Evolutionary conservation across 2,329 filamentous ascomycete genomes (phyloP).

Genomic region (Diaporthe helianthi): DNA sequence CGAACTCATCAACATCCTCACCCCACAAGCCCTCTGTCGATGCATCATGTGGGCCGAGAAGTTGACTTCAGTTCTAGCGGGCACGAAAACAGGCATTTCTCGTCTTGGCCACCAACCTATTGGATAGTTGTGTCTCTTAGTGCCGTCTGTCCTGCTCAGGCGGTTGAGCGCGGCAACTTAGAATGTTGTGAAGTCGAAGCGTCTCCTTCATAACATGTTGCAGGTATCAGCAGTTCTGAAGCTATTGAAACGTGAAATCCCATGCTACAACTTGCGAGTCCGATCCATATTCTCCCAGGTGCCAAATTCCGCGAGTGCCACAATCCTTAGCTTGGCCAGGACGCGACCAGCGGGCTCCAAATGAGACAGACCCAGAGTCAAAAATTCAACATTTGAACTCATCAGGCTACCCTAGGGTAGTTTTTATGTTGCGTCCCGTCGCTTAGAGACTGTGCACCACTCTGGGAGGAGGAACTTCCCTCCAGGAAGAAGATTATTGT

Average conservation of each 20-base stretch:
- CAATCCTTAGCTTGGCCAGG: constrained; percentile 36
- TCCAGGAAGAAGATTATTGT: no score
- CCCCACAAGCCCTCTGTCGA: constrained; percentile 10
- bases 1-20: not conserved
- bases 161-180: constrained; percentile 34
- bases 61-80: not conserved
- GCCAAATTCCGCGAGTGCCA: not conserved
- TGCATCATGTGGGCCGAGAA: constrained; percentile 14
- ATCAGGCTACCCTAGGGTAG: constrained; percentile 3
- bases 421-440: not conserved
- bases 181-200: constrained; percentile 18
- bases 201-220: constrained; percentile 53
- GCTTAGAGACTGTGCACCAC: no score
- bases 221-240: constrained; percentile 51
- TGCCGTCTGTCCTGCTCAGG: constrained; percentile 31
- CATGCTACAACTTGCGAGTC: constrained; percentile 18
- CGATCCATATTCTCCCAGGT: constrained; percentile 2
- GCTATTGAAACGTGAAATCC: constrained; percentile 48
- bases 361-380: not conserved
- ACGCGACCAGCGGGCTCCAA: constrained; percentile 38
- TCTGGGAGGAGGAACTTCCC: no score
- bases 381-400: no score
- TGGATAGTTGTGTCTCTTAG: not conserved
- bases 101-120: not conserved
- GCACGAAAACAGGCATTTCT: not conserved